phyloP scores from a whole-genome alignment of 306 rosid species.

The Argentina anserina region DNA sequence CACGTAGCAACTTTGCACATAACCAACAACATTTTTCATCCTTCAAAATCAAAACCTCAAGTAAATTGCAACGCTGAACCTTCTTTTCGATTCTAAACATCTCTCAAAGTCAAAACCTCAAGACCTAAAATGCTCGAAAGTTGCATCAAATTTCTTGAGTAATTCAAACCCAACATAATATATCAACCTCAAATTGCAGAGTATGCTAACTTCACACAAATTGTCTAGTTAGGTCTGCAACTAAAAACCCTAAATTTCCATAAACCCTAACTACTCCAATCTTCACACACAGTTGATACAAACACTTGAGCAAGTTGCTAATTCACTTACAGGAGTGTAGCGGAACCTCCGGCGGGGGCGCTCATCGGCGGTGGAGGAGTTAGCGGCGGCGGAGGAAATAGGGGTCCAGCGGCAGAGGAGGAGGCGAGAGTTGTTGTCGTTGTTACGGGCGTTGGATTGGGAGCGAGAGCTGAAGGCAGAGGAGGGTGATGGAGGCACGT shows the following conservation, averaged over 20 bases:
- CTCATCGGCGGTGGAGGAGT: slow-evolving; percentile 36
- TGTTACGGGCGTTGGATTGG: slow-evolving; percentile 32
- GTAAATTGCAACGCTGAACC: neutral
- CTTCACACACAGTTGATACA: neutral
- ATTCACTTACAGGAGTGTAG: slow-evolving; percentile 73
- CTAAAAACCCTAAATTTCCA: slow-evolving; percentile 5
- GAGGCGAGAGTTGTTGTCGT: slow-evolving; percentile 46
- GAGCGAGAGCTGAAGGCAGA: slow-evolving; percentile 32
- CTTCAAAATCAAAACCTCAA: neutral
- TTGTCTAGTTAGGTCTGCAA: neutral
- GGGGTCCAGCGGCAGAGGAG: slow-evolving; percentile 98
- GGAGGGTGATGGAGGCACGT: slow-evolving; percentile 50
- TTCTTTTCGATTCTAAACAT: neutral
- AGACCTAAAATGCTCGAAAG: neutral
- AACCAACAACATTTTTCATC: neutral
- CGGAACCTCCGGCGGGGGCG: slow-evolving; percentile 92
- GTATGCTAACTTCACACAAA: neutral
- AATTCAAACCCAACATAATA: neutral
- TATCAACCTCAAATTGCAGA: neutral
- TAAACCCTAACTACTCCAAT: slow-evolving; percentile 5
- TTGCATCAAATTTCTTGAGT: neutral
- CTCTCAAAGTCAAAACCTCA: neutral
- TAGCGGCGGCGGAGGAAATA: slow-evolving; percentile 25
- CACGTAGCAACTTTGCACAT: neutral
- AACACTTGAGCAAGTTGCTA: neutral